These are phyloP conservation scores for Trematosphaeria pertusa DNA, from an alignment of 2,329 filamentous ascomycete genomes.

Conservation along the genomic window DNA sequence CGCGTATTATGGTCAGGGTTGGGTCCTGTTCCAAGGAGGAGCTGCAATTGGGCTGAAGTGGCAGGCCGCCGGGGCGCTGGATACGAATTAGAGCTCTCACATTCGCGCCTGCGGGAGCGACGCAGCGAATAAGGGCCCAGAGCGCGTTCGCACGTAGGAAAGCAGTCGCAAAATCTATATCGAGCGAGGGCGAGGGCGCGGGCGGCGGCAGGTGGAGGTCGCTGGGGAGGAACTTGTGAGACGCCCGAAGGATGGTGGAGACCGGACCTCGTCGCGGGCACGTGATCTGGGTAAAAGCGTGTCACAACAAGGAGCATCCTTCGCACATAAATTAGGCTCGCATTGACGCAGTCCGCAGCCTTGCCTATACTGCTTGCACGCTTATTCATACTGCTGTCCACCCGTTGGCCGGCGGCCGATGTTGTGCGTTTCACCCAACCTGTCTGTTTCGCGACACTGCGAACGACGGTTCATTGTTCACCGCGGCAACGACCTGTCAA, in stretches of 20 bases:
- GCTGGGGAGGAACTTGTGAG: neutral
- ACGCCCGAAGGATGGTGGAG: neutral
- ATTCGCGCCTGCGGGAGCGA: slow-evolving; percentile 37
- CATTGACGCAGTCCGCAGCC: slow-evolving; percentile 14
- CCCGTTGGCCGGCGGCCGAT: too few species aligned
- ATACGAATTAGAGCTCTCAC: slow-evolving; percentile 42
- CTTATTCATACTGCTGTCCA: neutral
- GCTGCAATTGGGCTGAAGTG: slow-evolving; percentile 44
- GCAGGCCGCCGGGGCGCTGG: slow-evolving; percentile 33
- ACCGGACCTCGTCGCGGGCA: neutral
- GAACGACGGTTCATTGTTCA: too few species aligned
- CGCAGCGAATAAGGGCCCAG: slow-evolving; percentile 37
- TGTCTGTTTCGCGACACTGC: slow-evolving; percentile 1
- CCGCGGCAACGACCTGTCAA: too few species aligned
- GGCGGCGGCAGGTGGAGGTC: neutral
- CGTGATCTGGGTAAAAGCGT: slow-evolving; percentile 6
- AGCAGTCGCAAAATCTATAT: neutral
- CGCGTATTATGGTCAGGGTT: slow-evolving; percentile 41
- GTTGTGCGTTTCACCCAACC: neutral
- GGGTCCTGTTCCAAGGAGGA: slow-evolving; percentile 19
- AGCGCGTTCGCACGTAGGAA: slow-evolving; percentile 22
- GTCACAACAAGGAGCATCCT: slow-evolving; percentile 12
- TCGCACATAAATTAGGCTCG: slow-evolving; percentile 13
- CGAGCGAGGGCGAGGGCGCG: slow-evolving; percentile 1
- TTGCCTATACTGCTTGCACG: neutral